Base-by-base conservation (phyloP, 164 flowering plant genomes). In the Malania oleifera region DNA sequence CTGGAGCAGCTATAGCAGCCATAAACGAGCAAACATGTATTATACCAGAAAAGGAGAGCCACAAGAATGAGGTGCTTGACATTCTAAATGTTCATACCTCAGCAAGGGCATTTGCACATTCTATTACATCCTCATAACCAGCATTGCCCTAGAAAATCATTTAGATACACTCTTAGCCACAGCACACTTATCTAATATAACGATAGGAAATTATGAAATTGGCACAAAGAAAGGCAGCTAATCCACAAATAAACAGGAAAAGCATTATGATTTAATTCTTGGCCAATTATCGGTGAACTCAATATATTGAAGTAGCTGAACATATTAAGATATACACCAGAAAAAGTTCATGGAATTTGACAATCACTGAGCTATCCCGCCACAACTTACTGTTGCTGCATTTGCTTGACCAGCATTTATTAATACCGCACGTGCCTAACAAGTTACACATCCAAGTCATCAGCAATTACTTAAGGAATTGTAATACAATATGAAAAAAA, bases 361-460 rank as follows among this genome's bases (percentile, higher is more conserved):
- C 31, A 44, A 22, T 17, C 15, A 44, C 49, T 2, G 1, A 31
- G 19, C 13, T 35, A 49, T 5, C 12, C 11, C 19, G 27, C 60
- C 19, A 60, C 31, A 58, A 49, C 80, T 73, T 75, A 89, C 98
- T 56, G 95, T 89, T 61, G 98, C 96, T 59, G 99, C 99, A 78
- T 93, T 93, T 56, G 99, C 99, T 68, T 93, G 99, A 74, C 97
- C 99, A 68, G 99, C 97, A 85, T 93, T 93, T 63, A 90, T 88
- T 58, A 93, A 68, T 31, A 93, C 86, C 10, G 99, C 99, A 71
- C 99, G 97, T 20, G 89, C 96, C 99, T 93, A 77, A 58, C 64
- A 71, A 31, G 49, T 50, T 45, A 48, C 23, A 41, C 22, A 58
- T 59, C 49, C 6, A 10, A 26, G n/a, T 40, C 2, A 51, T 46